Conservation (phyloP, 179 eudicot species). For the Carnegiea gigantea region DNA sequence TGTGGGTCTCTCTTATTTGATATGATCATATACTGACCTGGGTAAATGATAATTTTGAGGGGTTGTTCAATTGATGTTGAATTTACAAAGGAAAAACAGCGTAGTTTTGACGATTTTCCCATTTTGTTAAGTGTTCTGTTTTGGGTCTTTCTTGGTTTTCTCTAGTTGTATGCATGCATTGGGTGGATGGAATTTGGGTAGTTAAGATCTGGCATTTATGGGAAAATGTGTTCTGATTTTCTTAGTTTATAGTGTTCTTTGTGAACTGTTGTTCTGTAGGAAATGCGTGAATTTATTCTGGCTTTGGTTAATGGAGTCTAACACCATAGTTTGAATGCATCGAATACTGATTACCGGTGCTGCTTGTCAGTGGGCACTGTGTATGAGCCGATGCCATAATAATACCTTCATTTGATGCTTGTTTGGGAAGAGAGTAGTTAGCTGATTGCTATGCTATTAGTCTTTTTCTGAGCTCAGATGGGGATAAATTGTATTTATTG, state of each 20-base stretch:
- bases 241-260: not conserved
- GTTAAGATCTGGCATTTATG: not conserved
- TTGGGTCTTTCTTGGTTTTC: not conserved
- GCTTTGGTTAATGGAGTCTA: not conserved
- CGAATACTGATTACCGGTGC: conserved; percentile 5
- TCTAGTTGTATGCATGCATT: not conserved
- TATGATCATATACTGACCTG: not conserved
- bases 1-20: not conserved
- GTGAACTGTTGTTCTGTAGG: not conserved
- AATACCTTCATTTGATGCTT: conserved; percentile 19
- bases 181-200: not conserved
- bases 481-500: not conserved
- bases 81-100: not conserved
- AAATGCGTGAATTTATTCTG: not conserved
- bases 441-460: not conserved
- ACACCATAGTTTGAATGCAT: not conserved
- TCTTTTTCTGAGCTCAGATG: conserved; percentile 6
- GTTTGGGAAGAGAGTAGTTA: conserved; percentile 13
- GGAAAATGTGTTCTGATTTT: not conserved
- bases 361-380: conserved; percentile 23
- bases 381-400: conserved; percentile 44
- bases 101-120: not conserved
- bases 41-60: not conserved
- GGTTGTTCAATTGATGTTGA: not conserved
- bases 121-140: not conserved